phyloP scores from a whole-genome alignment of 495 filamentous ascomycete species.

The Neurospora intermedia region DNA sequence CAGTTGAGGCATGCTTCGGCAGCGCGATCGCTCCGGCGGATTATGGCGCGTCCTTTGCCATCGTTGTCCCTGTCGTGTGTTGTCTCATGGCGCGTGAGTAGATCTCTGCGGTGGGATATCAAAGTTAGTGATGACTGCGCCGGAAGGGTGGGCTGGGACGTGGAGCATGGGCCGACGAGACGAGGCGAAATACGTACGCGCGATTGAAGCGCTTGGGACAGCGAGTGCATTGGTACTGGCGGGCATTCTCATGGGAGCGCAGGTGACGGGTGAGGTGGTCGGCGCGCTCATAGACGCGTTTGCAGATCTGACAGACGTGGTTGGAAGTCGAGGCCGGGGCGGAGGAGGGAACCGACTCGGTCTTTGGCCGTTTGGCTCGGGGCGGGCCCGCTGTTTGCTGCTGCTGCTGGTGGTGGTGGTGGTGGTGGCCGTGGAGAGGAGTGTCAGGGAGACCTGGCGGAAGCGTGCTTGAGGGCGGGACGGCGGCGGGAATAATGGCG shows the following conservation, averaged over 20 bases:
- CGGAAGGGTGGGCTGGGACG: neutral
- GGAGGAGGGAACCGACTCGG: neutral
- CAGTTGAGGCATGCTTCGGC: constrained; percentile 13
- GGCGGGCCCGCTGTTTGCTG: neutral
- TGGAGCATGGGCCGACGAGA: neutral
- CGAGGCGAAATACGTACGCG: constrained; percentile 8
- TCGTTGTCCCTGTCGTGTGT: constrained; percentile 15
- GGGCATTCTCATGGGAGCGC: constrained; percentile 17
- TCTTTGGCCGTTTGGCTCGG: constrained; percentile 5
- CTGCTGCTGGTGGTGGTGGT: too few relatives aligned
- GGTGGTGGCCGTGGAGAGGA: neutral
- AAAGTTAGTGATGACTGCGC: too few relatives aligned
- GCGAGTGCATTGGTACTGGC: constrained; percentile 15
- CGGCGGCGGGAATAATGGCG: neutral
- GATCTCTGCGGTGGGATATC: constrained; percentile 3
- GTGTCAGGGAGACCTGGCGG: neutral
- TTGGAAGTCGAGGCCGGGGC: neutral
- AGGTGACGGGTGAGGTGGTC: constrained; percentile 17
- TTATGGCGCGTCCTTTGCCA: constrained; percentile 9
- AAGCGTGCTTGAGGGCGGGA: neutral
- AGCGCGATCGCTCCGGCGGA: constrained; percentile 13
- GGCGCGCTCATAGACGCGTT: constrained; percentile 15
- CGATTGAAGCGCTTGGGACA: constrained; percentile 18
- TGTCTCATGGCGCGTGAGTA: constrained; percentile 17
- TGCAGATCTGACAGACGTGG: constrained; percentile 15